phyloP scores from a whole-genome alignment of 192 early-diverging fungal genomes.

The Coemansia sp. region DNA sequence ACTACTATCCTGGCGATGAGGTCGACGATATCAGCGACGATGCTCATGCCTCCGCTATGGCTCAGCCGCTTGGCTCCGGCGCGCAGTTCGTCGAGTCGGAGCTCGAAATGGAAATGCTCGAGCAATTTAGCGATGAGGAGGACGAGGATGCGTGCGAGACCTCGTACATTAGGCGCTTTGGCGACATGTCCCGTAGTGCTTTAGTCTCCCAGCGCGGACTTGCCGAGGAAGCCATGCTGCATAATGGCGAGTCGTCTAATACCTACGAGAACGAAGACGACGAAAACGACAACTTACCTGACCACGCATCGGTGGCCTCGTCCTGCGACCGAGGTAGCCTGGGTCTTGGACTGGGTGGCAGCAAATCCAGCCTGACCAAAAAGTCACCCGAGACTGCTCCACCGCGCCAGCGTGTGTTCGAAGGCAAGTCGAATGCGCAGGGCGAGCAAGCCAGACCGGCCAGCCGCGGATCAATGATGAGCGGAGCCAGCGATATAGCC shows the following conservation, averaged over 20 bases:
- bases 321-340: conserved; percentile 45
- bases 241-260: neutral
- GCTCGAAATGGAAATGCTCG: conserved; percentile 24
- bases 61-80: conserved; percentile 8
- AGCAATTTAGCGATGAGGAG: conserved; percentile 41
- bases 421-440: conserved; percentile 8
- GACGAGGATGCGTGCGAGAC: conserved; percentile 27
- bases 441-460: conserved; percentile 9
- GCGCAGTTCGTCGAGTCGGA: conserved; percentile 18
- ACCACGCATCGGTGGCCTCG: conserved; percentile 38
- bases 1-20: conserved; percentile 4
- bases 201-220: neutral
- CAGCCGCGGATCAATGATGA: conserved; percentile 16
- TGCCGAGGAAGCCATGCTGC: neutral
- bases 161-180: conserved; percentile 48
- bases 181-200: conserved; percentile 10
- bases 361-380: conserved; percentile 11
- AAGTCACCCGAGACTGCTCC: conserved; percentile 14
- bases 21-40: neutral
- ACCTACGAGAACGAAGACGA: conserved; percentile 5
- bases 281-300: conserved; percentile 6
- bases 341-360: conserved; percentile 34
- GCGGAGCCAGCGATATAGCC: conserved; percentile 18
- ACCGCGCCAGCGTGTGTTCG: conserved; percentile 33
- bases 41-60: conserved; percentile 10